Evolutionary conservation across 2,329 filamentous ascomycete genomes (phyloP).

Genomic region (Calonectria hongkongensis): DNA sequence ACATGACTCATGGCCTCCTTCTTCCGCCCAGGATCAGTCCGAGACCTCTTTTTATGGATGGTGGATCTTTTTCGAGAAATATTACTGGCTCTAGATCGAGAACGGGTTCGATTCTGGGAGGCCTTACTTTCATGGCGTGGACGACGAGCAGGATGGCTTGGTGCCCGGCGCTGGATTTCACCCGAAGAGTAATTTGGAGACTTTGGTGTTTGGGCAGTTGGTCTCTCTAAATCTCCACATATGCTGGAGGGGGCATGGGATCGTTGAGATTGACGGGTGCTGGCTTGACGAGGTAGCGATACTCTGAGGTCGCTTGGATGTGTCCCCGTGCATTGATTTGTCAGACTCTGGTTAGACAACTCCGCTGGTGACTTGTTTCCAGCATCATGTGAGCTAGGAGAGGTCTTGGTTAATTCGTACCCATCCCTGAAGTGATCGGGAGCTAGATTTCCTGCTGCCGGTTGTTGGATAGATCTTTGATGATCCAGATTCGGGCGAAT

Average conservation of each 20-base stretch:
- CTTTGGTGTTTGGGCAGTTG: conserved; percentile 49
- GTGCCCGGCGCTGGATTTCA: conserved; percentile 28
- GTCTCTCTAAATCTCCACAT: conserved; percentile 59
- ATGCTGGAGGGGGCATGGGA: conserved; percentile 47
- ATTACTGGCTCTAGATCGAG: conserved; percentile 58
- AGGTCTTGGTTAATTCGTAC: not conserved
- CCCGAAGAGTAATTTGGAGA: conserved; percentile 20
- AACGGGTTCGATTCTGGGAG: conserved; percentile 41
- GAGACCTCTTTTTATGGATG: conserved; percentile 28
- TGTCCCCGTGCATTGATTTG: not conserved
- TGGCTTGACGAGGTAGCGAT: conserved; percentile 34
- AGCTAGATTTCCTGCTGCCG: not conserved
- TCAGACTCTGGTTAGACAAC: not conserved
- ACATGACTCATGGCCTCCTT: conserved; percentile 58
- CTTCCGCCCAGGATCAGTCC: conserved; percentile 52
- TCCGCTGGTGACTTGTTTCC: not conserved
- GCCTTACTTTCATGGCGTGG: conserved; percentile 27
- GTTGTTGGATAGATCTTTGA: not conserved
- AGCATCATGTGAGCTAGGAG: not conserved
- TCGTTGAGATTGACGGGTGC: conserved; percentile 8
- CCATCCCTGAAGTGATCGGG: not conserved
- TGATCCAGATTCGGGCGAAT: not conserved
- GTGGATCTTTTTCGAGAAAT: conserved; percentile 57
- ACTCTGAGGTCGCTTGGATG: conserved; percentile 20
- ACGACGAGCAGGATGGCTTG: conserved; percentile 23